Conservation (phyloP, 2,329 filamentous ascomycete species). For the Xylariales sp. region DNA sequence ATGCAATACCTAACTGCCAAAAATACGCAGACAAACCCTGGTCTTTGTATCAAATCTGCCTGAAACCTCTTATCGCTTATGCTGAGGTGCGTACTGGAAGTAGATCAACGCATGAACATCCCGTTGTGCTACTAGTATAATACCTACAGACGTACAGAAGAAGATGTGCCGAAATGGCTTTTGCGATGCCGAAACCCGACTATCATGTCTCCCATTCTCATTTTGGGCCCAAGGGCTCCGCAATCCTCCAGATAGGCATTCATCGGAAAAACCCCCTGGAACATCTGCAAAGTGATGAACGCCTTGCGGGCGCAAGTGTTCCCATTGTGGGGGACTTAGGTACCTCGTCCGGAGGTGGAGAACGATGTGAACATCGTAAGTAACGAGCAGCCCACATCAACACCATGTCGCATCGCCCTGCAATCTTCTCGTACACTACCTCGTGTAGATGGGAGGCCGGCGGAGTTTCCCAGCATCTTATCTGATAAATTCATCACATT, state of each 20-base stretch:
- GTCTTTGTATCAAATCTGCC: background rate
- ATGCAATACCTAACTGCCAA: background rate
- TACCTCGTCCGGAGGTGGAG: conserved; percentile 8
- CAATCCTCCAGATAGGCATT: conserved; percentile 3
- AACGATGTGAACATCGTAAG: conserved; percentile 15
- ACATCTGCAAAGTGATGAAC: conserved; percentile 17
- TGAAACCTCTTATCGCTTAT: conserved; percentile 13
- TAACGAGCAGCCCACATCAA: conserved; percentile 9
- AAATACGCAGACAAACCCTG: background rate
- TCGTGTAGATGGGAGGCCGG: conserved; percentile 6
- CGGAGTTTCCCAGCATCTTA: conserved; percentile 18
- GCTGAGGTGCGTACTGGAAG: conserved; percentile 4
- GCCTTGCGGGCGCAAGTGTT: conserved; percentile 10
- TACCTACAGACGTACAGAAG: background rate
- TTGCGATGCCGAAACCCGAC: conserved; percentile 18
- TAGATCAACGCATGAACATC: conserved; percentile 14
- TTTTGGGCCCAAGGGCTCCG: conserved; percentile 12
- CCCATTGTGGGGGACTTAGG: conserved; percentile 7
- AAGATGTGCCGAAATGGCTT: conserved; percentile 10
- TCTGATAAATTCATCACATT: conserved; percentile 15
- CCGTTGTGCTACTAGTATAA: background rate
- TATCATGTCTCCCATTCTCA: conserved; percentile 12
- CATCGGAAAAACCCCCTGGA: conserved; percentile 11
- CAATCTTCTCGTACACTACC: background rate
- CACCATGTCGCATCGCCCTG: background rate